Base-by-base conservation (phyloP, 768 basidiomycete species). In the Phylloporus arenicola region DNA sequence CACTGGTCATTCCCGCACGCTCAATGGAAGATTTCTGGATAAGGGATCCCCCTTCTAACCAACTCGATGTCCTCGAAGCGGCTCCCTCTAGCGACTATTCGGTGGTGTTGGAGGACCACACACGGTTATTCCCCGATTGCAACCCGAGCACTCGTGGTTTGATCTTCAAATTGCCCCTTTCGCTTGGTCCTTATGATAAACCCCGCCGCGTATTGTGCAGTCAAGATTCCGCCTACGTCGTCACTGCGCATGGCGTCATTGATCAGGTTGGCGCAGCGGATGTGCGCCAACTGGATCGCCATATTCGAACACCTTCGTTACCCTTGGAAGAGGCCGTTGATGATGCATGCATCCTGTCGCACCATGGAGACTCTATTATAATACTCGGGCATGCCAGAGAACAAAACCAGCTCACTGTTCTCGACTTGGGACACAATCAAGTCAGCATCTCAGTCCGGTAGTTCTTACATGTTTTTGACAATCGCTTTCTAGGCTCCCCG, bases 311-410 rank as follows among this genome's bases (percentile, higher is more conserved):
- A n/a, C 62, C 63, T 30, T 19, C 50, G 44, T 51, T 33, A 25
- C 61, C 57, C 12, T 51, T 52, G 1, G 61, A 64, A 52, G 74
- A 70, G 29, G 55, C 56, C 19, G 60, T 79, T 20, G 72, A 77
- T 27, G 78, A 76, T 51, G 71, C 72, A 6, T 78, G 75, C 49
- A 43, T 74, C 8, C 38, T 76, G 30, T 47, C 47, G 6, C 50
- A 57, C 22, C 59, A 61, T 7, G 57, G 61, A 45, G 57, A 57
- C 3, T 49, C 61, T 24, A 22, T 68, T 25, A 43, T 70, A 11
- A 50, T 74, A n/a, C 62, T 76, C 0, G 74, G 68, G 7, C 75
- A 75, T 51, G 65, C 63, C 11, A 67, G 74, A 31, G 69, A 72
- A 44, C 61, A 63, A 43, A 50, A 64, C 31, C 72, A 72, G 48